Percentiles rank a stretch among this genome's conserved stretches.
phyloP scores from a whole-genome alignment of 257 asterid genomes.

The Solanum paucissectum region DNA sequence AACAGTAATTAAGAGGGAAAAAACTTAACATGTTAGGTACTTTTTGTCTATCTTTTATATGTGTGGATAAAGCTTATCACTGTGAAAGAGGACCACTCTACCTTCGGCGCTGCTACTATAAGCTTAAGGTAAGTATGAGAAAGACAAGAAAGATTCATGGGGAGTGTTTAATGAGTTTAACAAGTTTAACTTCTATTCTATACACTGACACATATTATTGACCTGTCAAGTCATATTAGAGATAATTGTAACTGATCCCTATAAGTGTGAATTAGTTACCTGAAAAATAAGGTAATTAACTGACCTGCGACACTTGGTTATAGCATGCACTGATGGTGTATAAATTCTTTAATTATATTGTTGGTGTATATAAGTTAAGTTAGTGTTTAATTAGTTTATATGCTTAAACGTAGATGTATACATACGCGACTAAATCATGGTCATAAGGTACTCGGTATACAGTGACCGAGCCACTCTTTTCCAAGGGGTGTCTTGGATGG shows the following conservation, averaged over 20 bases:
- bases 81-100: background rate
- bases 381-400: background rate
- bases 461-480: background rate
- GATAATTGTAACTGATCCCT: background rate
- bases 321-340: background rate
- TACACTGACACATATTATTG: background rate
- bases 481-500: background rate
- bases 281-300: background rate
- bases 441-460: background rate
- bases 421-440: too few species aligned
- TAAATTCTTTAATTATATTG: background rate
- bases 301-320: background rate
- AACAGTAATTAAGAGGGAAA: background rate
- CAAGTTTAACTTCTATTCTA: background rate
- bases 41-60: background rate
- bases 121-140: background rate
- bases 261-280: background rate
- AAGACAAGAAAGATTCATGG: background rate
- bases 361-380: background rate
- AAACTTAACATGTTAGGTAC: background rate
- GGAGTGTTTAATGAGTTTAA: background rate
- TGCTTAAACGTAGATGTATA: background rate
- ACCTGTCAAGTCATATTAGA: background rate
- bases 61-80: background rate
- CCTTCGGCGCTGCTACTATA: background rate